phyloP scores from a whole-genome alignment of 306 rosid genomes.

The Gillenia trifoliata region DNA sequence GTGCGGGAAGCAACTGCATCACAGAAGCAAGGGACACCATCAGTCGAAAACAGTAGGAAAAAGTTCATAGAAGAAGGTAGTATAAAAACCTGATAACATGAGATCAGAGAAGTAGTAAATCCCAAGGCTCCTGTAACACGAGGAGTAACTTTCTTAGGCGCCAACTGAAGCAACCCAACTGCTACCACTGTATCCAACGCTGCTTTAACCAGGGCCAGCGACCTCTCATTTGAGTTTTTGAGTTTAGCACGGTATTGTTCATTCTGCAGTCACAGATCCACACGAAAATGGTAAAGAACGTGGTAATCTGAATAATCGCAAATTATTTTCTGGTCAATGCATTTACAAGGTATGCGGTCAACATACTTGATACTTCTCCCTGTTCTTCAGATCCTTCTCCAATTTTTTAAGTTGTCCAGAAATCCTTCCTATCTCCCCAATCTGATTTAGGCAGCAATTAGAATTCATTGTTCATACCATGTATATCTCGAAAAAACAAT shows the following conservation, averaged over 20 bases:
- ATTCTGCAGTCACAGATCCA: conserved; percentile 42
- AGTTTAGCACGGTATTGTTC: conserved; percentile 73
- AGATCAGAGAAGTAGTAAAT: conserved; percentile 74
- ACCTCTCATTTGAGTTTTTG: conserved; percentile 70
- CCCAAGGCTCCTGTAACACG: conserved; percentile 95
- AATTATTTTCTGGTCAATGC: not conserved
- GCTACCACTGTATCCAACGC: conserved; percentile 81
- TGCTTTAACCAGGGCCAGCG: conserved; percentile 78
- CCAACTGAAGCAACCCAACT: conserved; percentile 84
- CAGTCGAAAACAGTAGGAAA: conserved; percentile 6
- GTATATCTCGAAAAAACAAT: not conserved
- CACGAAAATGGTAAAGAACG: not conserved
- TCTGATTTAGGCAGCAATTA: conserved; percentile 34
- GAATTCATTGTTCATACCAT: conserved; percentile 18
- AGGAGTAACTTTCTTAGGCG: conserved; percentile 79
- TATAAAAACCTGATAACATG: conserved; percentile 83
- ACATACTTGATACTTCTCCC: conserved; percentile 66
- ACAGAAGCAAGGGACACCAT: conserved; percentile 22
- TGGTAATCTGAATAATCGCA: not conserved
- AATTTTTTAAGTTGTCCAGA: conserved; percentile 78
- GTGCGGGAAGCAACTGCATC: conserved; percentile 82
- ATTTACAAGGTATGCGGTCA: conserved; percentile 4
- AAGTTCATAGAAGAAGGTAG: not conserved
- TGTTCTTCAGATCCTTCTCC: conserved; percentile 68
- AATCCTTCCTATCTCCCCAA: conserved; percentile 94